Evolutionary conservation across 2,329 filamentous ascomycete genomes (phyloP), one percentile per base, ranked within the genome.

Genomic region (Colletotrichum godetiae): DNA sequence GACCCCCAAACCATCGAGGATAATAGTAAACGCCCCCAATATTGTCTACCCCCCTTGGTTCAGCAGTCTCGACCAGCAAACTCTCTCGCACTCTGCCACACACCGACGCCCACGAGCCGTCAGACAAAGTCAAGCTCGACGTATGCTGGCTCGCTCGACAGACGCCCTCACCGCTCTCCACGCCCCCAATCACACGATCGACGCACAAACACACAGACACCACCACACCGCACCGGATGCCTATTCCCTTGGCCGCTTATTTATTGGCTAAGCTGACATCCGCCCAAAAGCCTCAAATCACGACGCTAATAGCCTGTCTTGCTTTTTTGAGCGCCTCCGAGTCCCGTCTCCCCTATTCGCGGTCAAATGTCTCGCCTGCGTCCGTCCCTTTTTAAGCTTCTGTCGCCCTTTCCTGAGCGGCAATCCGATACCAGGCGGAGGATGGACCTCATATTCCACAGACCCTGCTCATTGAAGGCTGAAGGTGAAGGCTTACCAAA

Each of bases 381-480:
- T 65, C 70, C 60, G 70, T 73, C 67, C 67, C 70, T 70, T 66
- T 68, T 73, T 70, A 73, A 73, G 60, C 70, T 73, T 73, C 70
- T 73, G 70, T 73, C 70, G 70, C 70, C 70, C 70, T 73, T 73
- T 70, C 55, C 60, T 73, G 70, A 73, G 56, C 67, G 56, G 27
- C 22, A 66, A 73, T 56, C 60, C 35, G 60, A 73, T 70, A 37
- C 67, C 56, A 46, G 60, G n/a, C 33, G 11, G 67, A 61, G 70
- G 46, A 61, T 56, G 70, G 70, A 64, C 67, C 61, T 66, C 67
- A 66, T 70, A 29, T 65, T 49, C 64, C 52, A 55, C 49, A 12
- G 56, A 59, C 52, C 62, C 35, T 52, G 33, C 42, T 62, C 19
- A 12, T 8, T 52, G n/a, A 69, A 49, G 19, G 59, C 70, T 69